phyloP scores from a whole-genome alignment of 768 basidiomycete genomes.

The Cystofilobasidium ferigula region DNA sequence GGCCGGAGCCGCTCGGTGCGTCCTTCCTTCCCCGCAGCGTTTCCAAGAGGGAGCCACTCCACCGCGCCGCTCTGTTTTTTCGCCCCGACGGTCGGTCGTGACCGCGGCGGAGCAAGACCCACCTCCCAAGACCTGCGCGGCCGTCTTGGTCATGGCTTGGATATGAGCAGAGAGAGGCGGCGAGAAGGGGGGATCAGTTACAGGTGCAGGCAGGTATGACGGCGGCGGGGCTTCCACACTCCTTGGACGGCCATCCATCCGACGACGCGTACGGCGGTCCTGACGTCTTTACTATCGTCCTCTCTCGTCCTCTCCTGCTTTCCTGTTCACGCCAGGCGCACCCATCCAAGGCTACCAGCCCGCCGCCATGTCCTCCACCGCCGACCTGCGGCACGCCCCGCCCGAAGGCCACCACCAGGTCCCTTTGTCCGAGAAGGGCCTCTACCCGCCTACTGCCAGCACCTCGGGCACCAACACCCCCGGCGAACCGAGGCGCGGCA shows the following conservation, averaged over 20 bases:
- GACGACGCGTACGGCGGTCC: too few relatives aligned
- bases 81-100: neutral
- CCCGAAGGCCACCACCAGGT: neutral
- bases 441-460: neutral
- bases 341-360: neutral
- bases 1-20: neutral
- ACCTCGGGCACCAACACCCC: neutral
- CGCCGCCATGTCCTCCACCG: neutral
- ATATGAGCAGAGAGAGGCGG: too few relatives aligned
- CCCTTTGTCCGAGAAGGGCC: neutral
- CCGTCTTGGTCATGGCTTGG: too few relatives aligned
- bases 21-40: neutral
- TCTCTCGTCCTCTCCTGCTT: neutral
- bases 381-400: neutral
- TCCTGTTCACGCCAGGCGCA: neutral
- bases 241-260: too few relatives aligned
- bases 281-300: too few relatives aligned
- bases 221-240: too few relatives aligned
- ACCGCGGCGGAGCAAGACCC: too few relatives aligned
- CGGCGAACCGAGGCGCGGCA: neutral
- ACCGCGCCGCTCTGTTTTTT: neutral
- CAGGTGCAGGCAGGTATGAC: too few relatives aligned
- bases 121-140: too few relatives aligned
- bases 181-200: too few relatives aligned
- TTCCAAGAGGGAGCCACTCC: too few relatives aligned